A percentile compares a stretch with the other conserved stretches of the same genome.
Conservation (phyloP, 768 basidiomycete genomes). For the Naganishia antarctica region DNA sequence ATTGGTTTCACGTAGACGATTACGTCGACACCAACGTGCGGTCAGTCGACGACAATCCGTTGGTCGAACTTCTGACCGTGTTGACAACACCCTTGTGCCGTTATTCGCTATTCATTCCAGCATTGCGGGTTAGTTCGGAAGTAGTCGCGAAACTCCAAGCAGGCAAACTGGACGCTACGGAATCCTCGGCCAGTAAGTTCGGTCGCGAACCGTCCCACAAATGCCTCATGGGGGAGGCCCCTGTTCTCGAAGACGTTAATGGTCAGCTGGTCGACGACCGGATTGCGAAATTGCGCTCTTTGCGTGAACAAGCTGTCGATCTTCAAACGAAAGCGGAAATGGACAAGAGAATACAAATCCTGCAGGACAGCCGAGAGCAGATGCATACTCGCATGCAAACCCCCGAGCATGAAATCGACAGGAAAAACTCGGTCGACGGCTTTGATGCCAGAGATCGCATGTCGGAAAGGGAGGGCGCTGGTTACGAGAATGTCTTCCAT, state of each 20-base stretch:
- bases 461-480: slow-evolving; percentile 60
- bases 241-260: slow-evolving; percentile 4
- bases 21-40: slow-evolving; percentile 73
- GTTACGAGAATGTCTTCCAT: slow-evolving; percentile 87
- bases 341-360: slow-evolving; percentile 1
- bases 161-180: slow-evolving; percentile 25
- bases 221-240: slow-evolving; percentile 68
- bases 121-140: slow-evolving; percentile 1
- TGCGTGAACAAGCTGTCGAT: neutral
- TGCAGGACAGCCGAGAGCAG: slow-evolving; percentile 3
- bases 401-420: neutral
- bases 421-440: slow-evolving; percentile 18
- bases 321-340: neutral
- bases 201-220: slow-evolving; percentile 76
- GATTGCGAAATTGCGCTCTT: neutral
- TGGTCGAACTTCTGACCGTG: slow-evolving; percentile 64
- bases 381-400: slow-evolving; percentile 15
- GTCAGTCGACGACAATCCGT: slow-evolving; percentile 55
- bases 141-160: slow-evolving; percentile 29
- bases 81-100: slow-evolving; percentile 76
- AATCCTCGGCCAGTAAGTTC: slow-evolving; percentile 59
- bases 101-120: slow-evolving; percentile 57
- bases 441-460: slow-evolving; percentile 25
- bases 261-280: neutral
- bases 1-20: slow-evolving; percentile 75